Percentiles rank a stretch among this genome's conserved stretches.
Evolutionary conservation across 768 basidiomycete genomes (phyloP).

Genomic region (Amylocystis lapponica): DNA sequence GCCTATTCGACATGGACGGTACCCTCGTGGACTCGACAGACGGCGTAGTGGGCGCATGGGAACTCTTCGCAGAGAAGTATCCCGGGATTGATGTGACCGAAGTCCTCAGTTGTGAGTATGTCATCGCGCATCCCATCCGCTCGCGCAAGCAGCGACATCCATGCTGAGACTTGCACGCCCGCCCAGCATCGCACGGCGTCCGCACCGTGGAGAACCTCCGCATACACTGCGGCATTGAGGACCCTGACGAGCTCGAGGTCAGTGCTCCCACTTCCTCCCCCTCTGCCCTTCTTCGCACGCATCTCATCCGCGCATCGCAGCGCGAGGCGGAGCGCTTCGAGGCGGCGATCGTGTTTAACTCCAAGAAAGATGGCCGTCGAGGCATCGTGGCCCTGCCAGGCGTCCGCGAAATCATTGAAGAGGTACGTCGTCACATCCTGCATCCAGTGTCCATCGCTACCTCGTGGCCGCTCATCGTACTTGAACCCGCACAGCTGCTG

Average conservation of each 20-base stretch:
- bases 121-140: neutral
- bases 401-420: slow-evolving; percentile 49
- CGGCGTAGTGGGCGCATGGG: slow-evolving; percentile 81
- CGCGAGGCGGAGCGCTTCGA: slow-evolving; percentile 76
- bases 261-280: slow-evolving; percentile 4
- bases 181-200: slow-evolving; percentile 70
- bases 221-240: slow-evolving; percentile 62
- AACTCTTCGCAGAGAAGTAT: slow-evolving; percentile 66
- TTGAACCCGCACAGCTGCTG: slow-evolving; percentile 19
- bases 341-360: slow-evolving; percentile 62
- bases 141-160: too few species aligned
- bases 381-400: slow-evolving; percentile 75
- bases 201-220: slow-evolving; percentile 78
- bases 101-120: slow-evolving; percentile 54
- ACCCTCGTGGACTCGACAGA: slow-evolving; percentile 79
- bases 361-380: slow-evolving; percentile 44
- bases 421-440: slow-evolving; percentile 32
- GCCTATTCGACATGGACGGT: slow-evolving; percentile 81
- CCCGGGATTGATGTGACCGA: slow-evolving; percentile 52
- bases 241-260: slow-evolving; percentile 68
- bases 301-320: slow-evolving; percentile 39
- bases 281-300: slow-evolving; percentile 4
- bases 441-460: neutral
- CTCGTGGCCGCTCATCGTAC: slow-evolving; percentile 6
- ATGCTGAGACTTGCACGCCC: too few species aligned